A percentile compares a stretch with the other conserved stretches of the same genome.
These are phyloP conservation scores for Rosa multiflora DNA, from an alignment of 306 rosid genomes.

Conservation along the genomic window DNA sequence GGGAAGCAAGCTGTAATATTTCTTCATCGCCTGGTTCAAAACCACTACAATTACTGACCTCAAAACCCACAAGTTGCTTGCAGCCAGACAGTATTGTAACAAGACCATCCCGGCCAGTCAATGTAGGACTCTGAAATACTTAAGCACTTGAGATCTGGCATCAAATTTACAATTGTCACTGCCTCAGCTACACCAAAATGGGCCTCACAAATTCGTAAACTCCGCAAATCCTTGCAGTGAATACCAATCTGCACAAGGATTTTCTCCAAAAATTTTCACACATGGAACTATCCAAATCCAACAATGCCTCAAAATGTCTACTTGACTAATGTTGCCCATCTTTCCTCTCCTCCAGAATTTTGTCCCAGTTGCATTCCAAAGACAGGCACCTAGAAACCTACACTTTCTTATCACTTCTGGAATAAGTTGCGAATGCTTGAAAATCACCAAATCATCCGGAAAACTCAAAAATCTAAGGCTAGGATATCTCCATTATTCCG, in stretches of 20 bases:
- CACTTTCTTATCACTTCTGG: not conserved
- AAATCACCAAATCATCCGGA: no score
- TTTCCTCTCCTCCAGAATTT: not conserved
- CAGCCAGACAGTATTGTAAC: not conserved
- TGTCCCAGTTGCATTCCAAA: not conserved
- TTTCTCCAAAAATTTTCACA: not conserved
- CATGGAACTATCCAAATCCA: no score
- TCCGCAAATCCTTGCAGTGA: not conserved
- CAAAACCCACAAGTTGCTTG: not conserved
- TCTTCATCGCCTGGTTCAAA: no score
- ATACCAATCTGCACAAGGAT: not conserved
- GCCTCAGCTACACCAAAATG: not conserved
- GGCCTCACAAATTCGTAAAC: not conserved
- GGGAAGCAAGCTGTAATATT: no score
- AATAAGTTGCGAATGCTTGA: not conserved
- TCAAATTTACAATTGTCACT: not conserved
- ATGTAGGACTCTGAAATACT: not conserved
- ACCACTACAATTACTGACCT: not conserved
- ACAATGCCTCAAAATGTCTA: not conserved
- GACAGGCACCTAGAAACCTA: not conserved
- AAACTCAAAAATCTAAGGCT: no score
- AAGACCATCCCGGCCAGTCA: not conserved
- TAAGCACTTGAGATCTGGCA: not conserved
- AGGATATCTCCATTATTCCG: not conserved
- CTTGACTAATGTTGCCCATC: not conserved